Base-by-base conservation (phyloP, 441 rosid species). In the Kokia cookei region DNA sequence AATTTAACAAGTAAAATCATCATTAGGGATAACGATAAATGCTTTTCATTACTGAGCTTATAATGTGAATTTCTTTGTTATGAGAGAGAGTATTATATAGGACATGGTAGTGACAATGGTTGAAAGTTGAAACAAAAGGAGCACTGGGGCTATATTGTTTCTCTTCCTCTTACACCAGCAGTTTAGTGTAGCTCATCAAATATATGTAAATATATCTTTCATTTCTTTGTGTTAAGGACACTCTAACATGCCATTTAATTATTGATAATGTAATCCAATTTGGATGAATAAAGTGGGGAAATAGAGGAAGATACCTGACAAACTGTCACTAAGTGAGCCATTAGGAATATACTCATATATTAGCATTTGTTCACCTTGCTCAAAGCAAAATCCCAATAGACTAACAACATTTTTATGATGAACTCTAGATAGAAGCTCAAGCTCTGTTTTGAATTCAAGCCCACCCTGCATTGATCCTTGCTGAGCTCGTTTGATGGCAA, bases 351-450 rank as follows among this genome's bases (percentile, higher is more conserved):
- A 94, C 77, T 94, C 96, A 9, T 94, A 94, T 6, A 94, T 79
- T 0, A 94, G 86, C 80, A 93, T 91, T 66, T 90, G 97, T 79
- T 92, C 99, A 40, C 86, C 84, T 76, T 75, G 82, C 65, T 91
- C 96, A 6, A 89, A 90, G 75, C 96, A 94, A 77, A 94, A 95
- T 5, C 98, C 98, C 90, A 3, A 95, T 93, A 93, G 93, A 76
- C 86, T 74, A 11, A 91, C 96, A 48, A 90, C 89, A 79, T 93
- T 93, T 80, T 86, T 94, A 67, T 93, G 99, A 81, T 94, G 98
- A 77, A 93, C 96, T 76, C 99, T 85, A 19, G 99, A 94, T 14
- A 93, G 90, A 78, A 93, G 94, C 75, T 94, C 98, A 13, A 93
- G 89, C 84, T 94, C 99, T 47, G 86, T 93, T 82, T 94, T 94